Percentiles rank a stretch among this genome's conserved stretches.
These are phyloP conservation scores for Triticum dicoccoides DNA, from an alignment of 176 grass and related monocot species.

Conservation along the genomic window DNA sequence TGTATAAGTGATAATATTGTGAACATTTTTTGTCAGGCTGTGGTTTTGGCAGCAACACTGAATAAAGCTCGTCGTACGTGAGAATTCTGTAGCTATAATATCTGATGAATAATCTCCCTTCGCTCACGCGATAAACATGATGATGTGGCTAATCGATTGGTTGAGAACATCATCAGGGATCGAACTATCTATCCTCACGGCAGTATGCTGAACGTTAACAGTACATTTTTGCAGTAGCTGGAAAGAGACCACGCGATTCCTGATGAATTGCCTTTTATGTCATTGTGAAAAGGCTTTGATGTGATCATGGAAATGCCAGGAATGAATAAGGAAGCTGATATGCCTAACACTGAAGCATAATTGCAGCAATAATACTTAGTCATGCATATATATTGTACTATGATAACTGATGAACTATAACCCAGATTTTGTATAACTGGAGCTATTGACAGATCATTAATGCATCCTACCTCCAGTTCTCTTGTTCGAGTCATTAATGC, in stretches of 20 bases:
- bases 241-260: not conserved
- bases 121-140: not conserved
- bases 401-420: not conserved
- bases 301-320: not conserved
- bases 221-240: not conserved
- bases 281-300: not conserved
- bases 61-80: not conserved
- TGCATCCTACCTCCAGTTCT: not conserved
- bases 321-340: not conserved
- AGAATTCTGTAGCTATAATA: not conserved
- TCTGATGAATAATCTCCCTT: not conserved
- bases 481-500: not conserved
- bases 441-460: constrained; percentile 1
- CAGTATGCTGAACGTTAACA: no score
- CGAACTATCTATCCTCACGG: no score
- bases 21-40: constrained; percentile 5
- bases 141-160: not conserved
- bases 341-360: not conserved
- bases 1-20: constrained; percentile 8
- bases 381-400: not conserved
- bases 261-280: not conserved
- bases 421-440: not conserved
- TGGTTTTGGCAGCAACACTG: not conserved
- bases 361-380: not conserved
- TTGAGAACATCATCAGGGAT: no score